Percentiles rank a stretch among this genome's conserved stretches.
Evolutionary conservation across 1,284 basidiomycete genomes (phyloP).

Genomic region (Boletus semigastroideus): DNA sequence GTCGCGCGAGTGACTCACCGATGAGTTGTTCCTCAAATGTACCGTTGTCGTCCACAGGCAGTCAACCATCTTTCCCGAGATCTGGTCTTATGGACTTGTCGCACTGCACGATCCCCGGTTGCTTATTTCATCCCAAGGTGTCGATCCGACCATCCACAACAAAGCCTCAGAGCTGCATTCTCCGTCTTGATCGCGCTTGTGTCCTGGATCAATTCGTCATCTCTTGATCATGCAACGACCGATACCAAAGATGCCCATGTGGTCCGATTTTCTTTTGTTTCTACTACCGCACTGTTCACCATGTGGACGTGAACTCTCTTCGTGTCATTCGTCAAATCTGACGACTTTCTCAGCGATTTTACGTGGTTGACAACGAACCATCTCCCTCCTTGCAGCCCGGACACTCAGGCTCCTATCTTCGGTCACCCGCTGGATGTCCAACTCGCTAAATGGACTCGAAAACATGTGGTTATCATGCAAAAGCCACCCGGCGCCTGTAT

Average conservation of each 20-base stretch:
- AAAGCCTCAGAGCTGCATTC: neutral
- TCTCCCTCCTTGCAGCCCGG: neutral
- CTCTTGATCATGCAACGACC: neutral
- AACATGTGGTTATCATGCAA: neutral
- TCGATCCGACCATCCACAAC: neutral
- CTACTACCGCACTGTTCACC: neutral
- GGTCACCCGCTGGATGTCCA: neutral
- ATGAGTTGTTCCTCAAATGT: neutral
- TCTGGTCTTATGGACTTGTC: neutral
- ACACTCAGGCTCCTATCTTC: conserved; percentile 5
- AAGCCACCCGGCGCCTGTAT: neutral
- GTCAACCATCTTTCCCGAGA: neutral
- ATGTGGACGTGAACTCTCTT: conserved; percentile 4
- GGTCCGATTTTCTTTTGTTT: neutral
- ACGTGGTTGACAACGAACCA: neutral
- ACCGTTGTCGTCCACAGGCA: neutral
- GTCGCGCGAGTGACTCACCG: too few species aligned
- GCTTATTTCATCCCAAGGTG: neutral
- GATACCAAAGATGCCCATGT: neutral
- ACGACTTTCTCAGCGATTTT: neutral
- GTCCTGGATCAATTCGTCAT: neutral
- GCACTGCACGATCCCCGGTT: neutral
- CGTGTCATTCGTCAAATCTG: neutral
- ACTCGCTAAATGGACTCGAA: conserved; percentile 1
- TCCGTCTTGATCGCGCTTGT: neutral